Evolutionary conservation across 805 yeast species (phyloP).

Genomic region (Lipomyces chichibuensis): DNA sequence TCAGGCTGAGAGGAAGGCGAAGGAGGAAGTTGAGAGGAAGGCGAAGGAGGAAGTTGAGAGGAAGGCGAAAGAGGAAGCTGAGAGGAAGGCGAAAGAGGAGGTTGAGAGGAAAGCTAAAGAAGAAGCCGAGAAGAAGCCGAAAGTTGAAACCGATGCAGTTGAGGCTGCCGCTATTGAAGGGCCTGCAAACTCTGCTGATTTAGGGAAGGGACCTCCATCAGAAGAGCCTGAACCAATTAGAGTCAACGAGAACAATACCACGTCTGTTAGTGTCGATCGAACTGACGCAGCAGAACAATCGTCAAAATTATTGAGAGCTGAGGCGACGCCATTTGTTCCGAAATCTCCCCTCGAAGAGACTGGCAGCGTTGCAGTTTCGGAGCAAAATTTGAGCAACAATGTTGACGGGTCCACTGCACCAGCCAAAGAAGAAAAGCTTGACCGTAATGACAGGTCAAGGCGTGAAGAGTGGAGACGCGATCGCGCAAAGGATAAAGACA

Average conservation of each 20-base stretch:
- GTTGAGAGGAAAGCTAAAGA: not conserved
- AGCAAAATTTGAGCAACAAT: not conserved
- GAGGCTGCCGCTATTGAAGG: not conserved
- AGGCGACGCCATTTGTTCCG: not conserved
- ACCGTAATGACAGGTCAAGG: not conserved
- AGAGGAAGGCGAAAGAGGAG: not conserved
- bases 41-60: constrained; percentile 3
- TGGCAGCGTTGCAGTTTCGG: not conserved
- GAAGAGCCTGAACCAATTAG: not conserved
- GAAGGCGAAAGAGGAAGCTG: not conserved
- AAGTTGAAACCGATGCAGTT: not conserved
- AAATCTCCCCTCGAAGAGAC: not conserved
- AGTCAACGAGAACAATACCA: not conserved
- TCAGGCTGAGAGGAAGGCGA: constrained; percentile 8
- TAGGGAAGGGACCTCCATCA: constrained; percentile 6
- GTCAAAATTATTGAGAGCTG: not conserved
- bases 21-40: constrained; percentile 6
- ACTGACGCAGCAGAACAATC: not conserved
- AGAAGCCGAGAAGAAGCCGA: not conserved
- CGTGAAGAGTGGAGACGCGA: constrained; percentile 7
- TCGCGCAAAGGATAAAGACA: constrained; percentile 9
- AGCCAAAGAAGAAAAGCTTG: not conserved
- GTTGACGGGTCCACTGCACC: not conserved
- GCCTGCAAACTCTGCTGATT: not conserved
- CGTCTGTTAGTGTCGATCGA: not conserved